Evolutionary conservation across 129 eudicot species (phyloP).

Genomic region (Chrysanthemum makinoi): DNA sequence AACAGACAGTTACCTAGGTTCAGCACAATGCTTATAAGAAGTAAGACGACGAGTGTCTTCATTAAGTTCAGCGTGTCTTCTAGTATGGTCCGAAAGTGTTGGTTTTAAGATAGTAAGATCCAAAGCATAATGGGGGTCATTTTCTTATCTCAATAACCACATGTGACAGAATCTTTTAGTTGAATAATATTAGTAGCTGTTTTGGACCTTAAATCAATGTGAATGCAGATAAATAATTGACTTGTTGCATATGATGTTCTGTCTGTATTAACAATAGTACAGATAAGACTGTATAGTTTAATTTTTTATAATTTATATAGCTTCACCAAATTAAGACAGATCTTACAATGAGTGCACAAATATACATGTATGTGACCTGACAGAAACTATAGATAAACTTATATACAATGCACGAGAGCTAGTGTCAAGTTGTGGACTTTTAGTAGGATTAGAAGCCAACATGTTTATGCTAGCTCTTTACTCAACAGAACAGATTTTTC

Average conservation of each 20-base stretch:
- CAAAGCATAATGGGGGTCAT: slow-evolving; percentile 7
- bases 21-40: slow-evolving; percentile 28
- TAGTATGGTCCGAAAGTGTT: slow-evolving; percentile 1
- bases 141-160: slow-evolving; percentile 26
- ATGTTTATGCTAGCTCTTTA: too few relatives aligned
- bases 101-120: slow-evolving; percentile 14
- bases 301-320: too few relatives aligned
- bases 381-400: too few relatives aligned
- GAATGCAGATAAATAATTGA: slow-evolving; percentile 13
- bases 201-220: slow-evolving; percentile 24
- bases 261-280: slow-evolving; percentile 11
- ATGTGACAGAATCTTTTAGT: slow-evolving; percentile 21
- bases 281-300: too few relatives aligned
- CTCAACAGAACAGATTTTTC: too few relatives aligned
- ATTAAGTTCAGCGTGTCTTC: not conserved
- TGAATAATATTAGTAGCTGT: too few relatives aligned
- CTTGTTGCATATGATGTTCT: slow-evolving; percentile 5
- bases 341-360: too few relatives aligned
- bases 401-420: too few relatives aligned
- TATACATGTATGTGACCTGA: too few relatives aligned
- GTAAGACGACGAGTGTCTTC: slow-evolving; percentile 22
- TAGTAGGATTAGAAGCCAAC: too few relatives aligned
- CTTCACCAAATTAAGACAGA: too few relatives aligned
- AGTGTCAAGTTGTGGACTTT: too few relatives aligned
- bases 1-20: slow-evolving; percentile 15